Percentiles rank a stretch among this genome's conserved stretches.
These are phyloP conservation scores for Centella asiatica DNA, from an alignment of 129 eudicot species.

Conservation along the genomic window DNA sequence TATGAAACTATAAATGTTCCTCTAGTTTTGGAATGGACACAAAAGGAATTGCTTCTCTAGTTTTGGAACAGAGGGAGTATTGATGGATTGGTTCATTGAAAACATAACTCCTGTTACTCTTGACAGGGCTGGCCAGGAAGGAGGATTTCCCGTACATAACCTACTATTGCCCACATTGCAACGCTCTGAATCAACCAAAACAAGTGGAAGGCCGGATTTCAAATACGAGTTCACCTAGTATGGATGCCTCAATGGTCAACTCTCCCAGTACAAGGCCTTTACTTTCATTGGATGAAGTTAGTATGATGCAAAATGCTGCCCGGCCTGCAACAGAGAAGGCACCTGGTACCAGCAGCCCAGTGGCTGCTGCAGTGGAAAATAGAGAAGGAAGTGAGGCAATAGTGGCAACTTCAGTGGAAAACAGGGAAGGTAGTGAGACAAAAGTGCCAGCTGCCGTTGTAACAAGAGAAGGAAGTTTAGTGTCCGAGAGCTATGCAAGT, in stretches of 20 bases:
- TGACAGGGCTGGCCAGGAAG: conserved; percentile 85
- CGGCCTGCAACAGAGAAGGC: conserved; percentile 21
- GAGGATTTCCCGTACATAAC: conserved; percentile 83
- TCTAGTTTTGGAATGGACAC: too few species aligned
- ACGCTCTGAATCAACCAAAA: conserved; percentile 69
- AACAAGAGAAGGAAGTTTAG: conserved; percentile 25
- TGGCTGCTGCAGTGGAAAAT: conserved; percentile 26
- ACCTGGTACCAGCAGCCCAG: conserved; percentile 24
- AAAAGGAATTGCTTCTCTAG: too few species aligned
- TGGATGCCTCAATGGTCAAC: conserved; percentile 16
- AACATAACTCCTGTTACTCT: conserved; percentile 1
- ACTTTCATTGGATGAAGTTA: conserved; percentile 20
- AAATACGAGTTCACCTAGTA: conserved; percentile 25
- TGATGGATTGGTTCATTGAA: too few species aligned
- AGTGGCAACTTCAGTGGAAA: conserved; percentile 26
- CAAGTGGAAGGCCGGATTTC: conserved; percentile 28
- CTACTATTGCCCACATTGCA: conserved; percentile 92
- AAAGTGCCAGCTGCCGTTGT: conserved; percentile 23
- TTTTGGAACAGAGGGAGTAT: too few species aligned
- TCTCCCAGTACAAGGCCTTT: conserved; percentile 31
- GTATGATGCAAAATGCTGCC: conserved; percentile 12
- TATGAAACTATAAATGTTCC: too few species aligned
- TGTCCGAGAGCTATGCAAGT: conserved; percentile 4
- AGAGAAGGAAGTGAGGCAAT: conserved; percentile 26
- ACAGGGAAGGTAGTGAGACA: conserved; percentile 26